Evolutionary conservation across 805 yeast species (phyloP).

Genomic region (Ogataea thermomethanolica): DNA sequence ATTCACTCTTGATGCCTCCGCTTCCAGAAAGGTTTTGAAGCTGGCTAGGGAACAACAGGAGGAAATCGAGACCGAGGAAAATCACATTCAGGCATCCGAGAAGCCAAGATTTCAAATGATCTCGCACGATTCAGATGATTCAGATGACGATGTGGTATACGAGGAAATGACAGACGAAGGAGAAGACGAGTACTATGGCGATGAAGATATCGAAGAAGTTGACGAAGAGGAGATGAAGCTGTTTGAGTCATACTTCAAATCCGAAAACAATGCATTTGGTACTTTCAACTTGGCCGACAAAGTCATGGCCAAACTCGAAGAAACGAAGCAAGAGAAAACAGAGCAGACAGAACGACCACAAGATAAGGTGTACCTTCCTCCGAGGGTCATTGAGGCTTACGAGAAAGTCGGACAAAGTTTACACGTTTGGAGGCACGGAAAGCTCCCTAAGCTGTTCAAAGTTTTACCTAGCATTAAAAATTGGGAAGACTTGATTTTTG

Average conservation of each 20-base stretch:
- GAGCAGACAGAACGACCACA: slow-evolving; percentile 37
- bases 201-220: slow-evolving; percentile 53
- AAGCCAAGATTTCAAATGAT: slow-evolving; percentile 31
- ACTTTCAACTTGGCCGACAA: slow-evolving; percentile 83
- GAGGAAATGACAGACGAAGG: slow-evolving; percentile 36
- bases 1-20: slow-evolving; percentile 70
- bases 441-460: slow-evolving; percentile 93
- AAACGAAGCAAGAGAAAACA: slow-evolving; percentile 42
- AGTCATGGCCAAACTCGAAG: slow-evolving; percentile 84
- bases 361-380: slow-evolving; percentile 86
- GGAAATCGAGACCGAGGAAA: slow-evolving; percentile 74
- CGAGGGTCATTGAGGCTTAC: slow-evolving; percentile 93
- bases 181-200: slow-evolving; percentile 40
- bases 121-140: slow-evolving; percentile 36
- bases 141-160: slow-evolving; percentile 28
- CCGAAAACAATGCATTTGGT: slow-evolving; percentile 32
- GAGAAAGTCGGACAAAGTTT: slow-evolving; percentile 85
- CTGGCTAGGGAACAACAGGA: slow-evolving; percentile 92
- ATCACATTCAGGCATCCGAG: slow-evolving; percentile 23
- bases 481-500: slow-evolving; percentile 94
- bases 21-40: slow-evolving; percentile 81
- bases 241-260: slow-evolving; percentile 70
- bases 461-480: slow-evolving; percentile 88
- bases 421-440: slow-evolving; percentile 90
- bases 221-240: slow-evolving; percentile 81